These are phyloP conservation scores for Puccinia horiana DNA, from an alignment of 1,284 basidiomycete species.

Conservation along the genomic window DNA sequence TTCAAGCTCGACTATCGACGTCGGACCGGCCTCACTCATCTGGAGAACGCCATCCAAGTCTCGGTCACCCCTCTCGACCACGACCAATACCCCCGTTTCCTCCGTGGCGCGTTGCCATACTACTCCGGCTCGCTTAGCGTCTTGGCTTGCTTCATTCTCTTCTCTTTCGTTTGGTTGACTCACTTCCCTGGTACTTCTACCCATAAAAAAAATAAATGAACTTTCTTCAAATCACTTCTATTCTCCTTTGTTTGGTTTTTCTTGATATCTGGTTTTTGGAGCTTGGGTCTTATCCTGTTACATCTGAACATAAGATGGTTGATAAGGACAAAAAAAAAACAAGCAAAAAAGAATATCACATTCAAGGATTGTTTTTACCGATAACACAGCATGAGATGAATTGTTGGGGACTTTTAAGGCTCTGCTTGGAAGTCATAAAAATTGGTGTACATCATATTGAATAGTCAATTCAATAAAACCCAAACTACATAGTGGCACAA, in stretches of 20 bases:
- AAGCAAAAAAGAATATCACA: no score
- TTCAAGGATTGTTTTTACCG: no score
- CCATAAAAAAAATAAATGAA: constrained; percentile 34
- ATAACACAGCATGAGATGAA: no score
- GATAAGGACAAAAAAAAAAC: no score
- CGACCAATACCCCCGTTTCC: constrained; percentile 90
- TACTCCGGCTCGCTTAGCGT: constrained; percentile 70
- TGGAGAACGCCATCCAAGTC: constrained; percentile 72
- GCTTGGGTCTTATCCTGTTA: no score
- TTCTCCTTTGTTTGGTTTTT: neutral
- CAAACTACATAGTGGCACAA: no score
- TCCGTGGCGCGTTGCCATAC: constrained; percentile 91
- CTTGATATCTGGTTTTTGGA: neutral
- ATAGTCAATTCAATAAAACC: no score
- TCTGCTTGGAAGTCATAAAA: no score
- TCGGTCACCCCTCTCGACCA: constrained; percentile 89
- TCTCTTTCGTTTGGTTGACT: constrained; percentile 39
- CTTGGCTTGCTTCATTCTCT: constrained; percentile 29
- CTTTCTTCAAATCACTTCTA: neutral
- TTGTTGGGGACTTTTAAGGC: no score
- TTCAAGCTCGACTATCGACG: constrained; percentile 86
- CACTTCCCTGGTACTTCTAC: constrained; percentile 28
- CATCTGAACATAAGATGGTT: no score
- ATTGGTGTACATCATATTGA: no score
- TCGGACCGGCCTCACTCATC: constrained; percentile 64